A percentile compares a stretch with the other conserved stretches of the same genome.
These are phyloP conservation scores for Hansenula anomala DNA, from an alignment of 1,139 yeast genomes.

Conservation along the genomic window DNA sequence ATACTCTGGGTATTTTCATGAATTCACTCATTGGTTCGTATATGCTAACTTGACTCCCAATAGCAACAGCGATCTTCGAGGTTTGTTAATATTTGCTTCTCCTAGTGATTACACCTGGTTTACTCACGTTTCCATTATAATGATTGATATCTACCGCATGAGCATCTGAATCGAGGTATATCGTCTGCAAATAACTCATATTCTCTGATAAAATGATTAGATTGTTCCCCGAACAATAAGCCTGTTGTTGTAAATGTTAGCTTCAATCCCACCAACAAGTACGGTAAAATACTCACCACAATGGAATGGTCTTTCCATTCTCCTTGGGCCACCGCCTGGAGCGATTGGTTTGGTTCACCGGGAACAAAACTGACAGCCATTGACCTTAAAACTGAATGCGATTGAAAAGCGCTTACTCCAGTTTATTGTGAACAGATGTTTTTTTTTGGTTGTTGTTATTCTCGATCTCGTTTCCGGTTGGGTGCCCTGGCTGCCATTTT, in stretches of 20 bases:
- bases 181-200: constrained; percentile 61
- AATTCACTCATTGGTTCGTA: constrained; percentile 36
- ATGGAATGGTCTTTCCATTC: constrained; percentile 67
- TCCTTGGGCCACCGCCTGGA: constrained; percentile 54
- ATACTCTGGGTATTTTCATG: constrained; percentile 27
- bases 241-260: constrained; percentile 23
- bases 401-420: constrained; percentile 25
- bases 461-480: too few relatives aligned
- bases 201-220: constrained; percentile 57
- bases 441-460: too few relatives aligned
- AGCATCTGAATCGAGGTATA: constrained; percentile 68
- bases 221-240: constrained; percentile 87
- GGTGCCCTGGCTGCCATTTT: too few relatives aligned
- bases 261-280: not conserved
- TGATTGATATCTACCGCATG: constrained; percentile 58
- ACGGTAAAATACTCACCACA: constrained; percentile 27
- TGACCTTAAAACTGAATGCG: constrained; percentile 55
- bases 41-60: constrained; percentile 27
- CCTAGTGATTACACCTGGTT: constrained; percentile 34
- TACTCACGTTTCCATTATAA: constrained; percentile 39
- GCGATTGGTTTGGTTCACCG: constrained; percentile 69
- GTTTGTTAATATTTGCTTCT: constrained; percentile 8
- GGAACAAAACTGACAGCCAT: constrained; percentile 75
- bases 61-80: constrained; percentile 33
- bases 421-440: too few relatives aligned